These are phyloP conservation scores for Dioszegia aurantiaca DNA, from an alignment of 768 basidiomycete species.

Conservation along the genomic window DNA sequence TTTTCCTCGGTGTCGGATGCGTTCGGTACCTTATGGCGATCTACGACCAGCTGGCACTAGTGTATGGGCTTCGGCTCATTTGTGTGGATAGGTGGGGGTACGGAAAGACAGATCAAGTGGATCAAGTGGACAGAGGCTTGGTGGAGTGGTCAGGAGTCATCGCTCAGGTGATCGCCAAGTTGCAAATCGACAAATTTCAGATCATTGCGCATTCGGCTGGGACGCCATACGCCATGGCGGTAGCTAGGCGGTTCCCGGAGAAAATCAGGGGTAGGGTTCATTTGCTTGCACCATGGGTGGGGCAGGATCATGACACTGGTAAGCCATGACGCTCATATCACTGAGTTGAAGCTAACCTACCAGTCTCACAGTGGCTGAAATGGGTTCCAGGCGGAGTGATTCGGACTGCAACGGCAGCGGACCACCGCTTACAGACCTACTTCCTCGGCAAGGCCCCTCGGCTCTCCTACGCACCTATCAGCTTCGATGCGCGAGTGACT, in stretches of 20 bases:
- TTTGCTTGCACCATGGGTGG: constrained; percentile 92
- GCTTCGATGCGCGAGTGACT: constrained; percentile 54
- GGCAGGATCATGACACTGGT: constrained; percentile 78
- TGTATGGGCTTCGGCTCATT: constrained; percentile 78
- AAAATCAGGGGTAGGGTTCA: constrained; percentile 81
- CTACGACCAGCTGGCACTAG: constrained; percentile 93
- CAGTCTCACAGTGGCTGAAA: constrained; percentile 92
- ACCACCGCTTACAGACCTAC: constrained; percentile 96
- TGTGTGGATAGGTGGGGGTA: constrained; percentile 95
- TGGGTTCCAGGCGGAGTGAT: constrained; percentile 90
- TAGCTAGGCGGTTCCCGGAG: constrained; percentile 69
- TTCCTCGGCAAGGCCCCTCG: constrained; percentile 93
- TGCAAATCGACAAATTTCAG: constrained; percentile 74
- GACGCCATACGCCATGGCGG: constrained; percentile 87
- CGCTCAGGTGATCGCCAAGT: constrained; percentile 79
- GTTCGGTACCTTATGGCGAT: constrained; percentile 92
- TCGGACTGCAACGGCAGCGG: constrained; percentile 92
- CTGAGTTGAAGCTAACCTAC: constrained; percentile 20
- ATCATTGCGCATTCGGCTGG: constrained; percentile 95
- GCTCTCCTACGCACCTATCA: constrained; percentile 73
- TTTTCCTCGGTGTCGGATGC: constrained; percentile 90
- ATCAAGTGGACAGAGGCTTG: constrained; percentile 67
- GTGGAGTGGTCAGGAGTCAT: constrained; percentile 87
- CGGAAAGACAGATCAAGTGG: constrained; percentile 70
- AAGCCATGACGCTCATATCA: constrained; percentile 47